phyloP scores from a whole-genome alignment of 2,329 filamentous ascomycete species.

The Leptographium galeiforme region DNA sequence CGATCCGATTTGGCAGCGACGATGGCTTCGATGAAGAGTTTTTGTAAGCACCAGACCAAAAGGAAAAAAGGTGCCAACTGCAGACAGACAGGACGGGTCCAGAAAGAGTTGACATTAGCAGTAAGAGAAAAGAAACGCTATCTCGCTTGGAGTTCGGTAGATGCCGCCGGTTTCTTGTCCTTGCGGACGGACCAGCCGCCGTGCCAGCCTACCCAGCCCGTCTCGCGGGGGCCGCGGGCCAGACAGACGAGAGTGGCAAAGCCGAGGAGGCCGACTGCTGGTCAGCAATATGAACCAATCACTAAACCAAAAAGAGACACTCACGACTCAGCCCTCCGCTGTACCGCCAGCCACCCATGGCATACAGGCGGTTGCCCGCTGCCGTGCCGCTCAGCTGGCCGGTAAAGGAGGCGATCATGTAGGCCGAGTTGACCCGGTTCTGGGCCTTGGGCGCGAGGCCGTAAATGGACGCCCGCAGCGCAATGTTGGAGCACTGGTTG shows the following conservation, averaged over 20 bases:
- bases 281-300: neutral
- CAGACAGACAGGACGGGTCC: too few relatives aligned
- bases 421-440: slow-evolving; percentile 69
- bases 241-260: slow-evolving; percentile 23
- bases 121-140: too few relatives aligned
- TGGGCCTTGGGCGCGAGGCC: slow-evolving; percentile 54
- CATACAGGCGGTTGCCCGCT: slow-evolving; percentile 40
- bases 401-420: slow-evolving; percentile 64
- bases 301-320: slow-evolving; percentile 8
- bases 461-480: slow-evolving; percentile 59
- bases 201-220: slow-evolving; percentile 27
- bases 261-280: slow-evolving; percentile 22
- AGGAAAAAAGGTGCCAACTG: too few relatives aligned
- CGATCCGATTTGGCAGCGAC: neutral
- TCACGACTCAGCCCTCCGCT: slow-evolving; percentile 29
- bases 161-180: neutral
- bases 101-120: too few relatives aligned
- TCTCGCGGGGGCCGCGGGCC: slow-evolving; percentile 25
- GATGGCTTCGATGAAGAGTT: neutral
- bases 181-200: slow-evolving; percentile 22
- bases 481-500: slow-evolving; percentile 59
- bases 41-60: too few relatives aligned
- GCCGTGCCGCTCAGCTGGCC: slow-evolving; percentile 62
- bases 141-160: too few relatives aligned
- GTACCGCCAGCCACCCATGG: slow-evolving; percentile 35